Evolutionary conservation across 192 early-diverging fungal genomes (phyloP).

Genomic region (Glomus cerebriforme): DNA sequence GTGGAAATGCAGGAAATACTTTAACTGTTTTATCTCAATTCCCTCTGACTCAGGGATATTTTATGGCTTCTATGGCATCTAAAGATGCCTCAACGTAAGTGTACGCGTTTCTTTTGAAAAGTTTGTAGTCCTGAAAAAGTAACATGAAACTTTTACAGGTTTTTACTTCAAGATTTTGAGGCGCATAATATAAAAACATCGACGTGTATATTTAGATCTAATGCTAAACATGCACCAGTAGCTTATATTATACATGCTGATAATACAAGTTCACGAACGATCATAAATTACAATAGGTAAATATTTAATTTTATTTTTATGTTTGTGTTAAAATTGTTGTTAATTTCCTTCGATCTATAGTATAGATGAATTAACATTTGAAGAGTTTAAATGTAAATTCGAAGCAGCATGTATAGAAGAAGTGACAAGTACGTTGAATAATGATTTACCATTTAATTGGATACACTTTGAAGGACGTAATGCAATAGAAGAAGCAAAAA

Average conservation of each 20-base stretch:
- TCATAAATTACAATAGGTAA: constrained; percentile 62
- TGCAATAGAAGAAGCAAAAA: constrained; percentile 47
- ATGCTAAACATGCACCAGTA: constrained; percentile 44
- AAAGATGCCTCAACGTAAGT: constrained; percentile 50
- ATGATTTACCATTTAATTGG: constrained; percentile 50
- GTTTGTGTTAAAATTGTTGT: not conserved
- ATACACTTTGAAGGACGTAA: constrained; percentile 72
- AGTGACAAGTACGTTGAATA: constrained; percentile 29
- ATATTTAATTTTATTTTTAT: constrained; percentile 3
- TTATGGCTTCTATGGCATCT: constrained; percentile 55
- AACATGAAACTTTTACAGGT: constrained; percentile 32
- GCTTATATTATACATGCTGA: constrained; percentile 63
- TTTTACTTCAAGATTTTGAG: constrained; percentile 41
- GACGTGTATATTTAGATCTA: constrained; percentile 45
- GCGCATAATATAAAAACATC: constrained; percentile 46
- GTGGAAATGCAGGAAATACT: constrained; percentile 65
- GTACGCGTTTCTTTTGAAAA: not conserved
- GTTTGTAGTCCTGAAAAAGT: not conserved
- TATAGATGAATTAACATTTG: constrained; percentile 57
- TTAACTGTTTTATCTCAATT: constrained; percentile 59
- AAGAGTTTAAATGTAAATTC: constrained; percentile 56
- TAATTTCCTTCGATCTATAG: constrained; percentile 30
- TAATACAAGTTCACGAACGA: constrained; percentile 56
- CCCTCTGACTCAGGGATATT: constrained; percentile 40
- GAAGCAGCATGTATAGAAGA: constrained; percentile 34